Evolutionary conservation across 768 basidiomycete genomes (phyloP).

Genomic region (Tricholoma hemisulphureum): DNA sequence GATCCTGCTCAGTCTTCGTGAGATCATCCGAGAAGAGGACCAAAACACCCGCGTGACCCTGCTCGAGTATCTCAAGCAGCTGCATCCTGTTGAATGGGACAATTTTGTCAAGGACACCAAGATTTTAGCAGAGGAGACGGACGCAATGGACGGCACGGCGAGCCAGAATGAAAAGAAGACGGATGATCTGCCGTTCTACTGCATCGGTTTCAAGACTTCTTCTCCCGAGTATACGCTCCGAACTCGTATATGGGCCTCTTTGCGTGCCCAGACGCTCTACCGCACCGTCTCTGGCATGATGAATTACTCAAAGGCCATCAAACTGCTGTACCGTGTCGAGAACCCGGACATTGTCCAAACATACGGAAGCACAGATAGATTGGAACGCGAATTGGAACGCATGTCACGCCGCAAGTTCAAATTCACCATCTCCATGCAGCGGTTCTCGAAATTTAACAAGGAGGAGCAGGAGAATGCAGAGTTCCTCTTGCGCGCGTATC

Average conservation of each 20-base stretch:
- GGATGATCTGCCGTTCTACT: constrained; percentile 98
- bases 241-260: constrained; percentile 98
- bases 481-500: constrained; percentile 95
- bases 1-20: constrained; percentile 92
- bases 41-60: constrained; percentile 95
- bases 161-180: constrained; percentile 79
- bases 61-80: constrained; percentile 96
- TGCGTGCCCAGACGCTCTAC: constrained; percentile 97
- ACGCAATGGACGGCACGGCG: constrained; percentile 52
- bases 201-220: constrained; percentile 98
- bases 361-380: constrained; percentile 94
- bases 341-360: constrained; percentile 96
- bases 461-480: constrained; percentile 99
- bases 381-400: constrained; percentile 93
- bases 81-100: constrained; percentile 99
- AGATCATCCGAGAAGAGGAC: constrained; percentile 98
- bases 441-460: constrained; percentile 98
- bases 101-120: constrained; percentile 99
- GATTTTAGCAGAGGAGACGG: constrained; percentile 91
- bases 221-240: constrained; percentile 98
- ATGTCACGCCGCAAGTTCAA: constrained; percentile 99
- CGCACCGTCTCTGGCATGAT: constrained; percentile 99
- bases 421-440: constrained; percentile 97
- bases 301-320: constrained; percentile 99
- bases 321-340: constrained; percentile 96